Evolutionary conservation across 371 early-diverging fungal genomes (phyloP), one percentile per base, ranked within the genome.

Genomic region (Syncephalis fuscata): DNA sequence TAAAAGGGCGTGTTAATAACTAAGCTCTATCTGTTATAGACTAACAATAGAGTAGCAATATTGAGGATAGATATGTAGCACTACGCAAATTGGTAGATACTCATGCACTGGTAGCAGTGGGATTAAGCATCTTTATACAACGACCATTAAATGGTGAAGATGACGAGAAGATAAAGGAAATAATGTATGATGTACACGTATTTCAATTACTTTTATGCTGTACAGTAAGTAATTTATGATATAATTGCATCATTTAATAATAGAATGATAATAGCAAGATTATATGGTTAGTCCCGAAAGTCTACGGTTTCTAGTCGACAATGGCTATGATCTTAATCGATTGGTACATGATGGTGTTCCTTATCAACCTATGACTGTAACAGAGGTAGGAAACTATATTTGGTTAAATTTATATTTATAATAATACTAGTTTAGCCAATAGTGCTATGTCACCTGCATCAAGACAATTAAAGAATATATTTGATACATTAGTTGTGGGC

Each of bases 241-340:
- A 40, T 16, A 11, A 41, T 41, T 23, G n/a, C 14, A 40, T 10
- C 11, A 36, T 14, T 37, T 43, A 44, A 26, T 36, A 36, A 21
- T 26, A 20, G 44, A 45, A 20, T 11, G 27, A 2, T 22, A 26
- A 37, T 58, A 63, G 60, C 53, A 16, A 22, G 62, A 50, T 51
- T 73, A 65, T 54, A 58, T 55, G 17, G 74, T 89, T 17, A 65
- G 64, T n/a, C 74, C 84, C 0, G 52, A 51, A 10, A 85, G 82
- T 51, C 58, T 86, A 53, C 45, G 64, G 21, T 95, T 92, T 52
- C 61, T 95, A 39, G 77, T 77, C 2, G 73, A 79, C 46, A 79
- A 73, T 53, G 85, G 85, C 0, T 82, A 89, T 40, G 91, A 92
- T 57, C 79, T 92, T 50, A 81, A 81, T 53, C 66, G 67, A 10